Conservation (phyloP, 2,329 filamentous ascomycete species). For the Penicillium sp. region DNA sequence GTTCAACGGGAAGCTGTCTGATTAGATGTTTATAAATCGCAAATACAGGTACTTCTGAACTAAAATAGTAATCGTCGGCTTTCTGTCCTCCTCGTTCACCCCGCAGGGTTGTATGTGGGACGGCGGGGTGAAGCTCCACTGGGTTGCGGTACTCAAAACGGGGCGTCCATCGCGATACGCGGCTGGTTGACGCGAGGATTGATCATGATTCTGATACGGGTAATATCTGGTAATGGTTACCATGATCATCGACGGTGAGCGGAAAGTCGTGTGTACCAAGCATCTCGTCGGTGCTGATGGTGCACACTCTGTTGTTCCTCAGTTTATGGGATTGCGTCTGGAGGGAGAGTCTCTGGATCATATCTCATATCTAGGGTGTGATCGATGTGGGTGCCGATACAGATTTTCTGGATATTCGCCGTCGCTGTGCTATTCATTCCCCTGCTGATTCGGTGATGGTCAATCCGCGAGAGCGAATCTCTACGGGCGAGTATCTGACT, state of each 20-base stretch:
- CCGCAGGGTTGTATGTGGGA: neutral
- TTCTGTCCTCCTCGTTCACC: constrained; percentile 36
- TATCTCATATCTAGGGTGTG: constrained; percentile 75
- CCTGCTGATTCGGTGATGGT: constrained; percentile 75
- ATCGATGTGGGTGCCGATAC: constrained; percentile 73
- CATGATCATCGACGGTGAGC: constrained; percentile 28
- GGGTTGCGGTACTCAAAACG: constrained; percentile 61
- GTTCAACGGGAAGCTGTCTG: no score
- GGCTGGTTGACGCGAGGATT: constrained; percentile 61
- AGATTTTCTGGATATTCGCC: constrained; percentile 77
- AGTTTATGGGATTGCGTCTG: constrained; percentile 53
- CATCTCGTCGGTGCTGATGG: constrained; percentile 74
- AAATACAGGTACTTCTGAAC: no score
- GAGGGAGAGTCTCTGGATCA: constrained; percentile 69
- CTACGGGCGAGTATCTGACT: constrained; percentile 65
- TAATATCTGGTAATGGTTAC: constrained; percentile 37
- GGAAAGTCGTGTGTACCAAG: constrained; percentile 57
- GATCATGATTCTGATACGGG: constrained; percentile 49
- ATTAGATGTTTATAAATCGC: no score
- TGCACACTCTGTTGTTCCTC: constrained; percentile 66
- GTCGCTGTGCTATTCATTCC: constrained; percentile 76
- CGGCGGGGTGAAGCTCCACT: constrained; percentile 8
- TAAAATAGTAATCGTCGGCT: neutral
- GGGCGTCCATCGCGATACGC: constrained; percentile 64
- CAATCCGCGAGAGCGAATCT: constrained; percentile 67